Conservation (phyloP, 148 eudicot species). For the Rhododendron ferrugineum region DNA sequence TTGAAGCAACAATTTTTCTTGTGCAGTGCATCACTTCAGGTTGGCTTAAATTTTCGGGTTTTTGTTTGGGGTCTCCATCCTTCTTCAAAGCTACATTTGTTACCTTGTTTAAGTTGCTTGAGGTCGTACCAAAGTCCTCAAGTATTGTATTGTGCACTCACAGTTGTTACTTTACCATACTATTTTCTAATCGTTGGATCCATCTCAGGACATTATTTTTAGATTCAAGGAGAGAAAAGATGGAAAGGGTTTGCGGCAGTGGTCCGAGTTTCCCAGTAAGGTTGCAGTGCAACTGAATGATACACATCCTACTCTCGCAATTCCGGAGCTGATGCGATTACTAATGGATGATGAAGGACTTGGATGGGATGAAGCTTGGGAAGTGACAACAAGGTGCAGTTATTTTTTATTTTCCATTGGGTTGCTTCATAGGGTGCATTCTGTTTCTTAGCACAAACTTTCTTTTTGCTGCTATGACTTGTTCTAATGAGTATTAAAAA, state of each 20-base stretch:
- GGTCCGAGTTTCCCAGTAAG: slow-evolving; percentile 91
- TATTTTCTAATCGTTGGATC: slow-evolving; percentile 6
- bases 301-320: slow-evolving; percentile 95
- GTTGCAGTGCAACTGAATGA: slow-evolving; percentile 99
- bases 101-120: neutral
- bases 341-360: slow-evolving; percentile 94
- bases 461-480: slow-evolving; percentile 6
- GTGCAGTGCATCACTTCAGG: slow-evolving; percentile 99
- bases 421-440: neutral
- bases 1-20: slow-evolving; percentile 95
- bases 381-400: slow-evolving; percentile 61
- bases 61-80: neutral
- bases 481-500: neutral
- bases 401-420: neutral
- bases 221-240: slow-evolving; percentile 83
- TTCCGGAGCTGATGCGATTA: slow-evolving; percentile 94
- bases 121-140: slow-evolving; percentile 3
- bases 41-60: slow-evolving; percentile 14
- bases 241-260: slow-evolving; percentile 40
- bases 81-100: neutral
- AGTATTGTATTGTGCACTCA: neutral
- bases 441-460: neutral
- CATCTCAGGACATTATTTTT: slow-evolving; percentile 73
- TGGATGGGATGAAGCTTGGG: slow-evolving; percentile 99
- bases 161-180: neutral